Base-by-base conservation (phyloP, 2,329 filamentous ascomycete species). In the Sclerotinia sclerotiorum region DNA sequence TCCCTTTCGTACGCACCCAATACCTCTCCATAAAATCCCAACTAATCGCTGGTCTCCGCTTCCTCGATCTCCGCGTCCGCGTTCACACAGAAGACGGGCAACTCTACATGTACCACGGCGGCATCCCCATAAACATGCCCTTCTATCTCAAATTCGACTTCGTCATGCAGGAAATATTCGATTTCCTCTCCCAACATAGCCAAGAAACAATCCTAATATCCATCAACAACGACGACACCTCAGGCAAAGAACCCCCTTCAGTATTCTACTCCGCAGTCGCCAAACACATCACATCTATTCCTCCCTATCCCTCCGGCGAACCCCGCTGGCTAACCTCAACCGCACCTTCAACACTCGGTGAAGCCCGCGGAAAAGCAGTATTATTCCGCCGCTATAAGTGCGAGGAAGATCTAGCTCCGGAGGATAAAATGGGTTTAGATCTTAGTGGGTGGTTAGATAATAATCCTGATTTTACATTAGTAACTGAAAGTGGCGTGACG, bases 1-100 rank as follows among this genome's bases (percentile, higher is more conserved):
- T 84, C 39, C 89, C 89, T 0, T 91, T 88, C 11, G 90, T 92
- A n/a, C 85, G 89, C 52, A 92, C 90, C 72, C 90, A 92, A 78
- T 85, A 87, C 49, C 85, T 90, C 24, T 82, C 84, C 42, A 83
- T 89, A 0, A 78, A 79, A 56, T 84, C 86, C 69, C 90, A 92
- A 76, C 82, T 92, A n/a, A 81, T 84, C 27, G 88, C 91, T 71
- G 90, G 90, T 2, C 84, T 92, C 55, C 87, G 90, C 48, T 92
- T 92, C 80, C 85, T 92, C 71, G 90, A 92, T 75, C 84, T 92
- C 68, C 84, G 89, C 13, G 85, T 90, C 84, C 86, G 15, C 69
- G 78, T 77, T 2, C 81, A 83, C 29, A 81, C 81, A 54, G 84
- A 83, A 54, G 84, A 83, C 62, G 86, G 88, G 72, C 81, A 83